Base-by-base conservation (phyloP, 2,329 filamentous ascomycete genomes). In the Phialophora macrospora region DNA sequence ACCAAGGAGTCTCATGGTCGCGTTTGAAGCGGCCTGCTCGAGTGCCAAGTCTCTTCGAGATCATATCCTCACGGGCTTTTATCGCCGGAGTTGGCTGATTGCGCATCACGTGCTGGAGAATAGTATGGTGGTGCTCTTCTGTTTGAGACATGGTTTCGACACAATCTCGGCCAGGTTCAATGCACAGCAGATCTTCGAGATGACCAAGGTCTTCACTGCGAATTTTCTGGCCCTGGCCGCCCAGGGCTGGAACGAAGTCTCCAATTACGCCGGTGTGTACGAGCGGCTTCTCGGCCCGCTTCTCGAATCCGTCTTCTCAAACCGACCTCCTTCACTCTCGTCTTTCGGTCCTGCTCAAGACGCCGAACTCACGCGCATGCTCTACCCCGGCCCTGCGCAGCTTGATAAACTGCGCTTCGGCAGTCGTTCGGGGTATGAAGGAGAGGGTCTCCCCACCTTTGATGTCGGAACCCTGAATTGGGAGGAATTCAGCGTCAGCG, bases 391-490 rank as follows among this genome's bases (percentile, higher is more conserved):
- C 11, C 70, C 72, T 12, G 69, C 72, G 30, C 72, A 73, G 56
- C 61, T 73, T 9, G 72, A 73, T 32, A 71, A 73, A 57, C 52
- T 73, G 28, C 63, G 72, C 32, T 73, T 73, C 51, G 72, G 72
- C 20, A 70, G 65, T 41, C 62, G 67, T 9, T 62, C 57, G 20
- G 64, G 59, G n/a, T 58, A 69, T 70, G 80, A 78, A 8, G 75
- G 77, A 30, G 78, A 80, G 60, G 77, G 76, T 9, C 67, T 79
- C 12, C 67, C 72, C 4, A 74, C 71, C 1, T 67, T 75, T 49
- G 75, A 81, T 57, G 59, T 71, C 24, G 67, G 68, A 2, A 64
- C 66, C 5, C 55, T 73, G 46, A 73, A 72, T 49, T 72, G 70
- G 69, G 70, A 72, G 20, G 72, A 73, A 28, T 71, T 72, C 32